A percentile compares a stretch with the other conserved stretches of the same genome.
phyloP scores from a whole-genome alignment of 208 protist species.

The Herpetomonas tarakana region DNA sequence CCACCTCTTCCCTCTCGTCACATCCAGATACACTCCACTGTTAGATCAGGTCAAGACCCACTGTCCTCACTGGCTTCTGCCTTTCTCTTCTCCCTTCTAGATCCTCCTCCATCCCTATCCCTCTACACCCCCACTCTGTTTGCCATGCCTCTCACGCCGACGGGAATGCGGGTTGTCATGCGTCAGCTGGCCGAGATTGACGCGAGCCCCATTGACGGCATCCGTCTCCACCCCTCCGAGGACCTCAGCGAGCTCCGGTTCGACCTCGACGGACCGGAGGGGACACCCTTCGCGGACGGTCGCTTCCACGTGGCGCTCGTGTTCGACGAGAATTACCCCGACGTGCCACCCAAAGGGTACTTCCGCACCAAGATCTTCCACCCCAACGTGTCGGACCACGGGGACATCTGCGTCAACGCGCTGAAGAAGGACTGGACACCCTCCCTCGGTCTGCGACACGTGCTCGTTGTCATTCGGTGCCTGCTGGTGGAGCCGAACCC shows the following conservation, averaged over 20 bases:
- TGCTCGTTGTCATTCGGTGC: constrained; percentile 95
- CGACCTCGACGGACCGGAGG: constrained; percentile 92
- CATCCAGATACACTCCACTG: no score
- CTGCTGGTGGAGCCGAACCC: constrained; percentile 98
- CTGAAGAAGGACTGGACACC: constrained; percentile 98
- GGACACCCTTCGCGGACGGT: constrained; percentile 96
- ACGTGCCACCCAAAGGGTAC: constrained; percentile 95
- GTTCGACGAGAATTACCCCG: constrained; percentile 93
- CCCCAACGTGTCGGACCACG: constrained; percentile 97
- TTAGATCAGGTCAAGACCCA: no score
- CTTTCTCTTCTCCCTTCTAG: background rate
- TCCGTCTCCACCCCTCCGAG: constrained; percentile 84
- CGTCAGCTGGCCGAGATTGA: constrained; percentile 79
- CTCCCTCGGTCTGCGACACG: constrained; percentile 93
- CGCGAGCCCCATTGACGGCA: constrained; percentile 81
- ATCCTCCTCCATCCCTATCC: background rate
- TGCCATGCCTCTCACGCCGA: constrained; percentile 79
- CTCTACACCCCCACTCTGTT: no score
- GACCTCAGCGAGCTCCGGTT: constrained; percentile 92
- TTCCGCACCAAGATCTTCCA: constrained; percentile 99
- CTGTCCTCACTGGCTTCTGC: no score
- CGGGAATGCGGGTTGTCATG: constrained; percentile 83
- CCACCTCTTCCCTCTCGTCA: no score
- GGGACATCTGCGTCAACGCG: constrained; percentile 99
- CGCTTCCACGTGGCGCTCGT: constrained; percentile 91